Evolutionary conservation across 768 basidiomycete species (phyloP), one percentile per base, ranked within the genome.

Genomic region (Pisolithus microcarpus): DNA sequence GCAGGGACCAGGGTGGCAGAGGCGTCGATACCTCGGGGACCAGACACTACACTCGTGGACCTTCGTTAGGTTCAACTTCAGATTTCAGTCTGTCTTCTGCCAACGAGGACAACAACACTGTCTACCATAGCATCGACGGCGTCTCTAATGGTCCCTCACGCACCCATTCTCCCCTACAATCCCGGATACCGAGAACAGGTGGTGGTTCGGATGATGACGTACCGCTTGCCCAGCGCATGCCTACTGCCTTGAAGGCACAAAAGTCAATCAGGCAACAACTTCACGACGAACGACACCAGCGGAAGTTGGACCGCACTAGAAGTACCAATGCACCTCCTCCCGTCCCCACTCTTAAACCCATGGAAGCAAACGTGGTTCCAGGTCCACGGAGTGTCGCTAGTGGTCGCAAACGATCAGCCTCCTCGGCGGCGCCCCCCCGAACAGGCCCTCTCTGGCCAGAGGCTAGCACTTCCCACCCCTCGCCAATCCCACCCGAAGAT

Each of bases 241-340:
- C 91, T 4, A 84, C 82, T 1, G 92, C 92, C 4, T 68, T 95
- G 52, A 78, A 74, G 3, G 91, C 90, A 8, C 92, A 95, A 60
- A 82, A 80, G 58, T 82, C 85, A 5, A 87, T 95, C 49, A 79
- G 88, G 18, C 72, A 74, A 42, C 78, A 89, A 61, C 81, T 87
- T 21, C 75, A 75, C 36, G 80, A 85, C 55, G 87, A 91, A 63
- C 71, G 79, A 28, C 78, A 82, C 34, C 74, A 77, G 53, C 73
- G 82, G 46, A 74, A 75, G 56, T 65, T 73, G 39, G 76, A 81
- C 38, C 73, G 78, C 24, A 72, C 70, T 46, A 65, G 62, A 51
- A 61, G 53, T 7, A 48, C 58, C 46, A 59, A 59, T 18, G 48
- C 54, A 56, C 36, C 54, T 52, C 44, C 60, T 11, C 45, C 60